Evolutionary conservation across 352 stramenopile genomes (phyloP).

Genomic region (Thalassiosira pacifica): DNA sequence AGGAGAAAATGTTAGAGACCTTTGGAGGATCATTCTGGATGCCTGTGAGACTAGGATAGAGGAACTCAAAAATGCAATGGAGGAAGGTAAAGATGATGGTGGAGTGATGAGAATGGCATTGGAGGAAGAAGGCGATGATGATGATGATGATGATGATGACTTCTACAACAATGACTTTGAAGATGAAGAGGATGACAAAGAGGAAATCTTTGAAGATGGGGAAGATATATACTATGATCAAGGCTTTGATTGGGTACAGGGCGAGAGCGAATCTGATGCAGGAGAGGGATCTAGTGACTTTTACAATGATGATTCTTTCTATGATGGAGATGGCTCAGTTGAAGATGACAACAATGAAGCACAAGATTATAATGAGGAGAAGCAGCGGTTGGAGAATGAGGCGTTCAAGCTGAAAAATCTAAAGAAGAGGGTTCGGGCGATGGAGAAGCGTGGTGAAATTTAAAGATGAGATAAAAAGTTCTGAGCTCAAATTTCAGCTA

Average conservation of each 20-base stretch:
- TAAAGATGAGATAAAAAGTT: slow-evolving; percentile 42
- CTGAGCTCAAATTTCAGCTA: background rate
- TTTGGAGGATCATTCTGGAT: slow-evolving; percentile 86
- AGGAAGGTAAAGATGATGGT: slow-evolving; percentile 62
- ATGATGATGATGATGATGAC: slow-evolving; percentile 33
- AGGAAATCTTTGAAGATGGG: slow-evolving; percentile 64
- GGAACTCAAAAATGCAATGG: slow-evolving; percentile 67
- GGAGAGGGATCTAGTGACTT: slow-evolving; percentile 4
- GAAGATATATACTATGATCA: slow-evolving; percentile 79
- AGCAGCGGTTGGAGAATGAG: slow-evolving; percentile 46
- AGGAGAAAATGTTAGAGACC: slow-evolving; percentile 75
- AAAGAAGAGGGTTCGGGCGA: slow-evolving; percentile 65
- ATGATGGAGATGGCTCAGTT: slow-evolving; percentile 47
- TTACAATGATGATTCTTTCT: slow-evolving; percentile 43
- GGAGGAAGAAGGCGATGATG: slow-evolving; percentile 42
- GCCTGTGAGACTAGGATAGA: slow-evolving; percentile 76
- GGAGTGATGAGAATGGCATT: slow-evolving; percentile 39
- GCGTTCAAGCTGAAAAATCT: slow-evolving; percentile 73
- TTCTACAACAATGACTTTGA: slow-evolving; percentile 34
- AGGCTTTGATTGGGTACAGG: slow-evolving; percentile 76
- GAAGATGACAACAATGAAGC: slow-evolving; percentile 36
- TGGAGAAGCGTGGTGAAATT: slow-evolving; percentile 76
- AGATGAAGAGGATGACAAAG: slow-evolving; percentile 28
- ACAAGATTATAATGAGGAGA: slow-evolving; percentile 41
- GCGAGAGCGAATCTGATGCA: slow-evolving; percentile 40